Base-by-base conservation (phyloP, 2,329 filamentous ascomycete species). In the Alternaria consortialis region DNA sequence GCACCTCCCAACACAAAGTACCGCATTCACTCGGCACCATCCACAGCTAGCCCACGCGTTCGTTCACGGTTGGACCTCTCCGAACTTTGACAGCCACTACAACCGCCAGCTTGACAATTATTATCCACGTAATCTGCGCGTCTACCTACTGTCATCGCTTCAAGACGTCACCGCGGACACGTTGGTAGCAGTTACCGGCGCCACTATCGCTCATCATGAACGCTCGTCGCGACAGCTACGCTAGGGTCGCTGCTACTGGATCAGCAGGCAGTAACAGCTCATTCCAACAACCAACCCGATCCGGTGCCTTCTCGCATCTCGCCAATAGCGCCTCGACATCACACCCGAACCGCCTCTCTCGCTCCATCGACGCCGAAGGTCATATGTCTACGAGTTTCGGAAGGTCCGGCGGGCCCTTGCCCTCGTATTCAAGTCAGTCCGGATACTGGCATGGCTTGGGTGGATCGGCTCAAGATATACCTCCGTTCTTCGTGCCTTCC, bases 401-500 rank as follows among this genome's bases (percentile, higher is more conserved):
- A 56, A 78, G 60, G 53, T 37, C 80, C 58, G 72, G 79, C 50
- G 77, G 72, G 29, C 72, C 75, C 5, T 72, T 84, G 20, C 83
- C 82, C 36, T 74, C 79, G 9, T 84, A 84, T 64, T 81, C 83
- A 6, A 80, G 82, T 64, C 83, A 84, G 70, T 83, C 81, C 68
- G 79, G 74, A 29, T 70, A 76, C 36, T 69, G 73, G 67, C 73
- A 74, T 53, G 71, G 70, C 7, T 61, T 72, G 32, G 70, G 70
- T 17, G 69, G 64, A 12, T 54, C 62, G 13, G 57, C 63, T 23
- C 70, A 73, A 20, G 74, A 77, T 39, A 75, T 65, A 77, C 84
- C 59, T 71, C 79, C 59, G 6, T 94, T 94, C 83, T 93, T 97
- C 78, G 85, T 90, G 11, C 94, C 94, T 1, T 93, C 92, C 5